phyloP scores from a whole-genome alignment of 2,329 filamentous ascomycete species.

The Emmonsia crescens region DNA sequence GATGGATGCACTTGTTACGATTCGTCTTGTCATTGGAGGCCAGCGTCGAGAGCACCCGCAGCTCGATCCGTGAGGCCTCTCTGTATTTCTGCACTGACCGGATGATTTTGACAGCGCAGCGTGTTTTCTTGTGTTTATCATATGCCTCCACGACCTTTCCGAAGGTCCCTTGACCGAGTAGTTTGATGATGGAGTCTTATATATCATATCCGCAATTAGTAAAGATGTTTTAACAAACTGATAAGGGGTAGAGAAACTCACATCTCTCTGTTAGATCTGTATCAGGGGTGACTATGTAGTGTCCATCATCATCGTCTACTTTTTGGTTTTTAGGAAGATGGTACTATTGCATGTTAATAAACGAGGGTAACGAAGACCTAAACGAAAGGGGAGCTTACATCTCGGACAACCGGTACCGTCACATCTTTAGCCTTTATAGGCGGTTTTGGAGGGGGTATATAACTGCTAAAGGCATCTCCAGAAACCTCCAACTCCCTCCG shows the following conservation, averaged over 20 bases:
- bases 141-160: constrained; percentile 94
- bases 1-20: constrained; percentile 90
- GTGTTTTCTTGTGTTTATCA: constrained; percentile 62
- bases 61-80: constrained; percentile 87
- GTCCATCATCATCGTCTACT: constrained; percentile 91
- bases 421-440: constrained; percentile 84
- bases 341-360: too few relatives aligned
- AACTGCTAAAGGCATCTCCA: constrained; percentile 62
- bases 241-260: constrained; percentile 40
- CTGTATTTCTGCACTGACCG: constrained; percentile 97
- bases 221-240: constrained; percentile 8
- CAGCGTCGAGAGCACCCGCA: constrained; percentile 83
- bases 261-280: constrained; percentile 80
- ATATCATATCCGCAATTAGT: constrained; percentile 18
- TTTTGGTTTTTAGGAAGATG: constrained; percentile 49
- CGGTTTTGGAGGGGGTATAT: constrained; percentile 77
- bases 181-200: constrained; percentile 72
- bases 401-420: constrained; percentile 47
- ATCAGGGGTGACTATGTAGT: constrained; percentile 88
- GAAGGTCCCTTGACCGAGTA: constrained; percentile 94
- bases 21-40: constrained; percentile 86
- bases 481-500: constrained; percentile 60
- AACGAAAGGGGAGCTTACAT: constrained; percentile 39
- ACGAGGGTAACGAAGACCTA: too few relatives aligned
- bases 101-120: constrained; percentile 96